A percentile compares a stretch with the other conserved stretches of the same genome.
These are phyloP conservation scores for Raffaelea albimanens DNA, from an alignment of 2,329 filamentous ascomycete genomes.

Conservation along the genomic window DNA sequence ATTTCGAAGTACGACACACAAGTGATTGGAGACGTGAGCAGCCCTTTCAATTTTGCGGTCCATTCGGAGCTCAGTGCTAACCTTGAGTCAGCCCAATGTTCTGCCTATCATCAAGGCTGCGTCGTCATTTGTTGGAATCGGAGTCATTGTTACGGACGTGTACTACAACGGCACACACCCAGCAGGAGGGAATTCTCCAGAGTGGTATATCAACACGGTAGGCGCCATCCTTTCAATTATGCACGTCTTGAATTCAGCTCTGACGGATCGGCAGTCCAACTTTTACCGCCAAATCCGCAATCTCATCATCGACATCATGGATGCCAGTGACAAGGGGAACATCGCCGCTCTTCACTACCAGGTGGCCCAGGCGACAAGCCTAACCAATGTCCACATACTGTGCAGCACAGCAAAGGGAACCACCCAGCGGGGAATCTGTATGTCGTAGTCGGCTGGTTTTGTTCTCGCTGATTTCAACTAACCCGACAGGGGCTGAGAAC, in stretches of 20 bases:
- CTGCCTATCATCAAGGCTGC: constrained; percentile 46
- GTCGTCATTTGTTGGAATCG: constrained; percentile 36
- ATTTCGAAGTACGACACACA: constrained; percentile 73
- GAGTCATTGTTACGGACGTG: constrained; percentile 39
- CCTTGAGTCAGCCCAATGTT: constrained; percentile 29
- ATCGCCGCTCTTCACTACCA: constrained; percentile 60
- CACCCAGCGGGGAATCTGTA: constrained; percentile 42
- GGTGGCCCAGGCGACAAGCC: constrained; percentile 52
- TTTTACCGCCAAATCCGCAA: constrained; percentile 53
- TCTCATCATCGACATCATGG: constrained; percentile 47
- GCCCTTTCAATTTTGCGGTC: no score
- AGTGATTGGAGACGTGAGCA: constrained; percentile 53
- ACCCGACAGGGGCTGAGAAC: constrained; percentile 32
- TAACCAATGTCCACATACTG: constrained; percentile 51
- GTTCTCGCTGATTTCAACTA: no score
- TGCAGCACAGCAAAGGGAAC: constrained; percentile 32
- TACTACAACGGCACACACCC: constrained; percentile 23
- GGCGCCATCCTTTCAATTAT: no score
- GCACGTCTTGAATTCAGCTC: no score
- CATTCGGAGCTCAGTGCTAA: no score
- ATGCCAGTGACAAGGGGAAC: constrained; percentile 34
- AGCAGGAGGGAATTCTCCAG: background rate
- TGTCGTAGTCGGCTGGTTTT: no score
- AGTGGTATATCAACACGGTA: background rate
- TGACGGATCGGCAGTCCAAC: constrained; percentile 31